Evolutionary conservation across 108 stramenopile species (phyloP).

Genomic region (Bacterosira constricta): DNA sequence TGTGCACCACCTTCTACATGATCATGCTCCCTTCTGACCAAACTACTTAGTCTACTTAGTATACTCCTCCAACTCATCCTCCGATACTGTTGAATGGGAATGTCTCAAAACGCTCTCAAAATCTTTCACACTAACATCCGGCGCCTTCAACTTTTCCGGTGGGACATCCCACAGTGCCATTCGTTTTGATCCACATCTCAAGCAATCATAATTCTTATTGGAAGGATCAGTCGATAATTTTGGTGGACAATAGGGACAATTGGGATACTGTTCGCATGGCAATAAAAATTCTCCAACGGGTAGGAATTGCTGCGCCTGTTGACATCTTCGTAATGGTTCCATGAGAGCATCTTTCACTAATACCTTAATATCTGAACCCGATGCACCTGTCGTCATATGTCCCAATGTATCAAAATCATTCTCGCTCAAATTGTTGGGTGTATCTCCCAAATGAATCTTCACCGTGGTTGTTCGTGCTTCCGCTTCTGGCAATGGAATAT

Average conservation of each 20-base stretch:
- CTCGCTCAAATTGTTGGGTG: constrained; percentile 83
- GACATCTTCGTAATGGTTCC: constrained; percentile 96
- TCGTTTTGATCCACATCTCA: constrained; percentile 82
- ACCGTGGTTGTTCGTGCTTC: constrained; percentile 91
- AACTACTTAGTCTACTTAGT: constrained; percentile 96
- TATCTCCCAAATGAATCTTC: constrained; percentile 91
- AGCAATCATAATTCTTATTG: constrained; percentile 82
- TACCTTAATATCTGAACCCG: constrained; percentile 94
- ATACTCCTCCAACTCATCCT: constrained; percentile 92
- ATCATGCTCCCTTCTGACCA: constrained; percentile 95
- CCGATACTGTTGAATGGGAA: constrained; percentile 82
- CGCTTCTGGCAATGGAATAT: constrained; percentile 96
- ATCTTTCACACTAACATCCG: constrained; percentile 67
- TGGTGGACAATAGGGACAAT: constrained; percentile 91
- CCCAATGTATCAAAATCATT: constrained; percentile 87
- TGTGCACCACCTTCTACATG: too few relatives aligned
- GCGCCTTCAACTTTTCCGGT: constrained; percentile 80
- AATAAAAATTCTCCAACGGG: constrained; percentile 62
- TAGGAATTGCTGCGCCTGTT: constrained; percentile 92
- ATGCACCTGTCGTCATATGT: constrained; percentile 82
- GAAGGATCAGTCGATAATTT: constrained; percentile 72
- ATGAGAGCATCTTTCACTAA: constrained; percentile 97
- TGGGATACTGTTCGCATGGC: constrained; percentile 87
- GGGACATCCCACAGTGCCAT: constrained; percentile 95
- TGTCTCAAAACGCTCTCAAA: constrained; percentile 82